Percentiles rank a stretch among this genome's conserved stretches.
These are phyloP conservation scores for Quillaja saponaria DNA, from an alignment of 306 rosid genomes.

Conservation along the genomic window DNA sequence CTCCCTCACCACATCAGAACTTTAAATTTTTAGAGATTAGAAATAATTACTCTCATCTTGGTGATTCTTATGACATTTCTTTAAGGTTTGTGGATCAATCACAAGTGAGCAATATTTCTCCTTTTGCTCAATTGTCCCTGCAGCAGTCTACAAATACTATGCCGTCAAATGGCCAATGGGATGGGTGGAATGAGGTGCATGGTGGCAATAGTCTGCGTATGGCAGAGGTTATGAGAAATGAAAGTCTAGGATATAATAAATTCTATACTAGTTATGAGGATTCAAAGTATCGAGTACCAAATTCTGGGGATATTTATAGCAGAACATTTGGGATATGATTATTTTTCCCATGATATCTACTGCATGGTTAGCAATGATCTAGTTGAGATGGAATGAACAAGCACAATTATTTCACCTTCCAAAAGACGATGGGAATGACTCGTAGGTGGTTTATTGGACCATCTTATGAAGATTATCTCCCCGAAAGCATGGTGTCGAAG, in stretches of 20 bases:
- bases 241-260: constrained; percentile 56
- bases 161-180: constrained; percentile 61
- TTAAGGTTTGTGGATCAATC: constrained; percentile 57
- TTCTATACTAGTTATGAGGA: constrained; percentile 69
- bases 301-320: constrained; percentile 57
- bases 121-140: constrained; percentile 50
- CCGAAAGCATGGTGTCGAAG: constrained; percentile 24
- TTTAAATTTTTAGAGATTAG: constrained; percentile 42
- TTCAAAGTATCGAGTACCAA: constrained; percentile 75
- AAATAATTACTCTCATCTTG: constrained; percentile 46
- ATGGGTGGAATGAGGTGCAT: constrained; percentile 59
- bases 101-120: constrained; percentile 45
- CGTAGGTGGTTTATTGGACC: constrained; percentile 20
- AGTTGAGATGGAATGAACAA: no score
- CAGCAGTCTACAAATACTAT: constrained; percentile 51
- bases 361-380: constrained; percentile 19
- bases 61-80: constrained; percentile 53
- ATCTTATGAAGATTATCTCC: constrained; percentile 33
- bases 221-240: constrained; percentile 56
- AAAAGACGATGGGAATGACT: no score
- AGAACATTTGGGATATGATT: constrained; percentile 57
- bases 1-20: constrained; percentile 51
- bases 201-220: constrained; percentile 43
- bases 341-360: constrained; percentile 9
- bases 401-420: no score